phyloP scores from a whole-genome alignment of 2,329 filamentous ascomycete genomes.

The Colletotrichum limetticola region DNA sequence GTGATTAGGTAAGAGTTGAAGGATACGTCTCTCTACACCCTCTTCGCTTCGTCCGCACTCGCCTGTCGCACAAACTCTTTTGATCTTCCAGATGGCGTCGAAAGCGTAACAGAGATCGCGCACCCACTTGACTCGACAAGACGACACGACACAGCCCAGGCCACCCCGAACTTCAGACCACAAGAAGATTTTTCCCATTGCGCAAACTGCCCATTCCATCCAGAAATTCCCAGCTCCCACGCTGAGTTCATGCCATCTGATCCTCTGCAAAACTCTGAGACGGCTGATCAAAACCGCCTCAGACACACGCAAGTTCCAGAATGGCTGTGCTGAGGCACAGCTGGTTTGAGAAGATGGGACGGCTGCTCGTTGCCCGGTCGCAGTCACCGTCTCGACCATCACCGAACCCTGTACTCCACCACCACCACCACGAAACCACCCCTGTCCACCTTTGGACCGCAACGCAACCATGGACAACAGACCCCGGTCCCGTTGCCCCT shows the following conservation, averaged over 20 bases:
- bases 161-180: conserved; percentile 19
- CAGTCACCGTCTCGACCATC: conserved; percentile 27
- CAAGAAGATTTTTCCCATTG: not conserved
- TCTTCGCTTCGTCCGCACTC: not conserved
- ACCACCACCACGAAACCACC: no score
- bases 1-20: not conserved
- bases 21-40: not conserved
- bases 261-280: conserved; percentile 38
- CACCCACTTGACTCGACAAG: not conserved
- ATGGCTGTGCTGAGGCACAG: conserved; percentile 42
- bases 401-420: not conserved
- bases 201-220: no score
- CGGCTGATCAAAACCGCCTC: conserved; percentile 38
- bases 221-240: not conserved
- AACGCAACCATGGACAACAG: not conserved
- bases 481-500: conserved; percentile 14
- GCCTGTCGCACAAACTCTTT: conserved; percentile 27
- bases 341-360: conserved; percentile 41
- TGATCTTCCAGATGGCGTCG: conserved; percentile 32
- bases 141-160: conserved; percentile 22
- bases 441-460: conserved; percentile 3
- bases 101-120: conserved; percentile 25
- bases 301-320: conserved; percentile 33
- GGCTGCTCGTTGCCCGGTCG: conserved; percentile 24
- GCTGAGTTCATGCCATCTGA: conserved; percentile 35